phyloP scores from a whole-genome alignment of 495 filamentous ascomycete genomes.

The Immersiella caudata region DNA sequence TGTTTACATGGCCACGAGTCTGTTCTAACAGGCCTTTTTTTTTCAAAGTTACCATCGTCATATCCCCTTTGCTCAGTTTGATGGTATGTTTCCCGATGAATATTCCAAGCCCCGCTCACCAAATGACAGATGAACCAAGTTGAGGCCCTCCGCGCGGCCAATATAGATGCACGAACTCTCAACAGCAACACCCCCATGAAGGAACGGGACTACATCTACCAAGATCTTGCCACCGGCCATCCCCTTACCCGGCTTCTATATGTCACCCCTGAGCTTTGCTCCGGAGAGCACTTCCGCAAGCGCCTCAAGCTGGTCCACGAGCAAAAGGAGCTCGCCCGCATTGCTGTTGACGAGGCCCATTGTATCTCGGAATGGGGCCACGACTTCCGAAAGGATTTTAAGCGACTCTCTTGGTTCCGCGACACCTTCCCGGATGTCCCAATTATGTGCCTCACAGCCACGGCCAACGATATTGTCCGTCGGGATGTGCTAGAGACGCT shows the following conservation, averaged over 20 bases:
- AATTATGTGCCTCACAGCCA: conserved; percentile 88
- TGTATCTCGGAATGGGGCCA: conserved; percentile 99
- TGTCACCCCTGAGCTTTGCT: conserved; percentile 89
- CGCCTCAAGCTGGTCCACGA: conserved; percentile 71
- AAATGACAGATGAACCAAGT: conserved; percentile 82
- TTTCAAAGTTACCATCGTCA: conserved; percentile 92
- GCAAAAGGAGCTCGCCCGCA: conserved; percentile 79
- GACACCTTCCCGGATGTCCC: conserved; percentile 77
- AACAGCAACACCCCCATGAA: conserved; percentile 73
- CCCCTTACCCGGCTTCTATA: conserved; percentile 83
- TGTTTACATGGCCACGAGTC: not conserved
- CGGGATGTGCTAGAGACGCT: conserved; percentile 78
- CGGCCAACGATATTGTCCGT: conserved; percentile 78
- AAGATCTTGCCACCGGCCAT: conserved; percentile 84
- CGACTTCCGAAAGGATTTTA: conserved; percentile 93
- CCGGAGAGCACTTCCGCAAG: conserved; percentile 74
- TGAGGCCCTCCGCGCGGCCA: conserved; percentile 70
- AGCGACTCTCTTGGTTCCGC: conserved; percentile 86
- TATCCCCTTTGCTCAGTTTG: conserved; percentile 86
- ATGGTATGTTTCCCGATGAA: conserved; percentile 62
- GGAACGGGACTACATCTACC: conserved; percentile 69
- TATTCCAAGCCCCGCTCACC: not conserved
- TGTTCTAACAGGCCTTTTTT: not conserved
- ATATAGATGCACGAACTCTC: conserved; percentile 79
- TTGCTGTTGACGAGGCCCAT: conserved; percentile 94